Conservation (phyloP, 805 yeast species). For the Myxozyma melibiosi region DNA sequence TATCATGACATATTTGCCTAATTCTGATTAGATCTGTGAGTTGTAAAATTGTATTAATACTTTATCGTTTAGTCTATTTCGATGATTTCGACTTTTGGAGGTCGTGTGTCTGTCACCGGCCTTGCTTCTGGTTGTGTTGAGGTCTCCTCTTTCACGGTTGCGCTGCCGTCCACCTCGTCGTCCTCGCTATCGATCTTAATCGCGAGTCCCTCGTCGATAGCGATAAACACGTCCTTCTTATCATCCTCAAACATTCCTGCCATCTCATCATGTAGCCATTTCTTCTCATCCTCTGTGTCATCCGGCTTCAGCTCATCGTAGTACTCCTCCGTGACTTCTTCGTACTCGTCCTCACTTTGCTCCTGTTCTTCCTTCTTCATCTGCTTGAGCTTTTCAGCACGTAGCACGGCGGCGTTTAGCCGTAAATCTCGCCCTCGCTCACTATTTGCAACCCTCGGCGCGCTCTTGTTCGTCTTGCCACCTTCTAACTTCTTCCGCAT, state of each 20-base stretch:
- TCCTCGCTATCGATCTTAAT: background rate
- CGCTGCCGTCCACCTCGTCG: background rate
- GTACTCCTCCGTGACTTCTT: slow-evolving; percentile 40
- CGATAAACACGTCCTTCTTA: slow-evolving; percentile 9
- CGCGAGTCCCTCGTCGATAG: background rate
- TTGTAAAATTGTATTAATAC: background rate
- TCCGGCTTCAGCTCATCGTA: slow-evolving; percentile 45
- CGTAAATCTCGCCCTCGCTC: slow-evolving; percentile 29
- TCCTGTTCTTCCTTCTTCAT: slow-evolving; percentile 36
- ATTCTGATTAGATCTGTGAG: too few relatives aligned
- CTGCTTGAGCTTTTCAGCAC: slow-evolving; percentile 38
- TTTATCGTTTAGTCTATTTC: background rate
- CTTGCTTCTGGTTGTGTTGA: background rate
- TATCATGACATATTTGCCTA: too few relatives aligned
- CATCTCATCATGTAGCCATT: slow-evolving; percentile 28
- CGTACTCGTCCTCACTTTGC: slow-evolving; percentile 35
- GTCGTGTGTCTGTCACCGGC: background rate
- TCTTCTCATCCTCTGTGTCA: slow-evolving; percentile 33
- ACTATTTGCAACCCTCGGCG: slow-evolving; percentile 31
- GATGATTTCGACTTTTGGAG: background rate
- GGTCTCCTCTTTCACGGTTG: background rate
- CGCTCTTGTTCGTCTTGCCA: slow-evolving; percentile 25
- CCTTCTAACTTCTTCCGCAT: slow-evolving; percentile 27
- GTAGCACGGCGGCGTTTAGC: slow-evolving; percentile 25
- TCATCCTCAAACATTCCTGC: slow-evolving; percentile 14